phyloP scores from a whole-genome alignment of 192 early-diverging fungal genomes.

The Chytriomyces hyalinus region DNA sequence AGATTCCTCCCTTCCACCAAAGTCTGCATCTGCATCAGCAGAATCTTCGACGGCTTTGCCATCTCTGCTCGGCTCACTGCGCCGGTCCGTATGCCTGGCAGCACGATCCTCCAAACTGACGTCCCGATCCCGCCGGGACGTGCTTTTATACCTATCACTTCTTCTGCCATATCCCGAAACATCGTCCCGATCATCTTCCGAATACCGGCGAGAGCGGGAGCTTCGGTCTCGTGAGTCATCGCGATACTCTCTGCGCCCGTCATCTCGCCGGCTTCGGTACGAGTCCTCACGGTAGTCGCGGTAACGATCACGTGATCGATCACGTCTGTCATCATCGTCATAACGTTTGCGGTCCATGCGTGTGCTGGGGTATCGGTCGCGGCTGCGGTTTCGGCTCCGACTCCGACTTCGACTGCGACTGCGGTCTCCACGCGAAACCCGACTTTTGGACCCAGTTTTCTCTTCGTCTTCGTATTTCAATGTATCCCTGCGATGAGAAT shows the following conservation, averaged over 20 bases:
- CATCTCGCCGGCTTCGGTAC: not conserved
- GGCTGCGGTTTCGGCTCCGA: slow-evolving; percentile 35
- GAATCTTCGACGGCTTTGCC: slow-evolving; percentile 11
- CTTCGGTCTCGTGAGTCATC: not conserved
- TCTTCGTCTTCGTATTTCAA: not conserved
- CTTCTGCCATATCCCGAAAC: not conserved
- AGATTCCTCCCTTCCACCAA: not conserved
- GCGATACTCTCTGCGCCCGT: slow-evolving; percentile 12
- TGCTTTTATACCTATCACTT: slow-evolving; percentile 3
- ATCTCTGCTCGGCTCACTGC: not conserved
- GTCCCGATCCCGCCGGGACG: too few relatives aligned
- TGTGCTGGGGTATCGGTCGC: slow-evolving; percentile 3
- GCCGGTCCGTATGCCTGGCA: not conserved
- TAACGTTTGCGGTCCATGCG: not conserved
- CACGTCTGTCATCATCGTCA: not conserved
- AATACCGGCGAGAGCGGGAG: too few relatives aligned
- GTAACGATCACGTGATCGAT: slow-evolving; percentile 8
- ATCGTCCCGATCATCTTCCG: not conserved
- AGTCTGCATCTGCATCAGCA: not conserved
- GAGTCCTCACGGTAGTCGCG: not conserved
- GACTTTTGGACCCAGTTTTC: not conserved
- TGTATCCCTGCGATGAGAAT: too few relatives aligned
- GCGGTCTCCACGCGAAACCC: too few relatives aligned
- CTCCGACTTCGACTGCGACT: not conserved
- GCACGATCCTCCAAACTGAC: too few relatives aligned